Base-by-base conservation (phyloP, 805 yeast species). In the Pichia paraexigua region DNA sequence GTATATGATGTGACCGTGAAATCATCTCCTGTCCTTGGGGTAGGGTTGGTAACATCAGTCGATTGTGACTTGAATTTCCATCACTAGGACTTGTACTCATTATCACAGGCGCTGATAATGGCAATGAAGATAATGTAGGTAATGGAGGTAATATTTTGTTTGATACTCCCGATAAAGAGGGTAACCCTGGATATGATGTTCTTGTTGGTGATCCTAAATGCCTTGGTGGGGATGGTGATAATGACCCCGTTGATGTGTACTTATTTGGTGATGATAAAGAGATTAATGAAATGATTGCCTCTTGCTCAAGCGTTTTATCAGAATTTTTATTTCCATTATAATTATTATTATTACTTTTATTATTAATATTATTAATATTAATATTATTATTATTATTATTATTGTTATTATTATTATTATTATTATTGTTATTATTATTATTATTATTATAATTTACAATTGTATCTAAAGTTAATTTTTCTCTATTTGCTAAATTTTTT, bases 261-360 rank as follows among this genome's bases (percentile, higher is more conserved):
- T 65, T 68, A 15, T 62, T 62, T 9, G 83, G 83, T 1, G 82
- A 76, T 9, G 83, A 72, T 41, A 79, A 66, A 40, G 81, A 75
- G 73, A 79, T 79, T 48, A 79, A 67, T 22, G 82, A 77, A 60
- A 74, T 66, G 12, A 79, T 74, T 8, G 83, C 83, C 46, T 78
- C 83, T 58, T 78, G 78, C 55, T 79, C 83, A 62, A 55, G 65
- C 63, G 54, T 63, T 56, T 17, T 35, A 35, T 63, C 66, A 17
- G 63, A 53, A 11, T 58, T 40, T 12, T 49, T 58, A 20, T 3
- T 35, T 35, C 20, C n/a, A 32, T 50, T 56, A 25, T 21, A 12
- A 8, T 7, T 21, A 40, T 20, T 9, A 13, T 41, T 52, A 2
- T 50, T n/a, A 15, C 20, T 17, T 12, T 24, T 25, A 25, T 24